Evolutionary conservation across 805 yeast species (phyloP), one percentile per base, ranked within the genome.

Genomic region (Ogataea kodamae): DNA sequence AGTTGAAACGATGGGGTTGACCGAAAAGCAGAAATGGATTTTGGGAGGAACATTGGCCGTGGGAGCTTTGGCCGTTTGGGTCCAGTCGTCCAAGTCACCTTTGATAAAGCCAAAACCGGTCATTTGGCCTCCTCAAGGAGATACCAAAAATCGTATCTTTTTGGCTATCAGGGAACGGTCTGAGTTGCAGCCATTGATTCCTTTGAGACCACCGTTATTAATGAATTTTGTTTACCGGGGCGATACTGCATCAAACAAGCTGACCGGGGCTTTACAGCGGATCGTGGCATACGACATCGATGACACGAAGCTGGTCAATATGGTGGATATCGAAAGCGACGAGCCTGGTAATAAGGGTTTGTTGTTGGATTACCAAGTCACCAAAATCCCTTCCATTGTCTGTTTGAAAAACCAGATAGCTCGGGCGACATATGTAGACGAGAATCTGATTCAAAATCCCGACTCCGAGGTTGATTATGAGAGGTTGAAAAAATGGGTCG

Each of bases 251-350:
- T 76, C 81, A 40, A 76, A 81, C 51, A 68, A 68, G 39, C 67
- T 81, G 22, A 81, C 90, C 1, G 74, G 75, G 13, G 70, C 78
- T 2, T 61, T 86, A 39, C 78, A 76, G 45, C 54, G 70, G 28
- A 64, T 76, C 5, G 67, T 77, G 7, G 61, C 65, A 14, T 56
- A 58, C 30, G 72, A 70, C 34, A 71, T 77, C 27, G 46, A 45
- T 20, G 54, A 50, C 22, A 21, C 25, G 18, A 67, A 70, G 37
- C 60, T 59, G 25, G 67, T 84, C 20, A 74, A 76, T 48, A 63
- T 77, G 62, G 92, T 81, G 6, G 88, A 81, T 50, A 70, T 84
- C 11, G 84, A 83, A 48, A 66, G 78, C 20, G 92, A 84, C 50
- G 74, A 75, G 41, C 71, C 70, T 8, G 87, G 72, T 2, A 78